These are phyloP conservation scores for Trypanosoma avium DNA, from an alignment of 208 protist genomes.

Conservation along the genomic window DNA sequence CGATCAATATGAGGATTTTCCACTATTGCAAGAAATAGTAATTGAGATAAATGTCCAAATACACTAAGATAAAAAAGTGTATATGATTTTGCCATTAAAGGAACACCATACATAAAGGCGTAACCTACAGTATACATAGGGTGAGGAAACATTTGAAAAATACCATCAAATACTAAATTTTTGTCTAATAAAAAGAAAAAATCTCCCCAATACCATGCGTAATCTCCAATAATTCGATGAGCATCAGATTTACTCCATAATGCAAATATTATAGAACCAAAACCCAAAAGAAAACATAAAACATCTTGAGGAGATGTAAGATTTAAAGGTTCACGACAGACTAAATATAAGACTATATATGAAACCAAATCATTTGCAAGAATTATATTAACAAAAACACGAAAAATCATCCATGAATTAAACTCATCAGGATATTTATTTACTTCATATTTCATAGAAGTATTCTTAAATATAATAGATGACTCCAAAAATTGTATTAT, in stretches of 20 bases:
- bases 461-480: slow-evolving; percentile 47
- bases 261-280: slow-evolving; percentile 77
- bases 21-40: slow-evolving; percentile 91
- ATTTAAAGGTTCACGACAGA: slow-evolving; percentile 57
- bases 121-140: slow-evolving; percentile 96
- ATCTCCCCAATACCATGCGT: slow-evolving; percentile 97
- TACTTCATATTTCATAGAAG: slow-evolving; percentile 46
- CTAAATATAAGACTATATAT: slow-evolving; percentile 73
- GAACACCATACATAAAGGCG: slow-evolving; percentile 92
- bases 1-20: slow-evolving; percentile 93
- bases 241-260: slow-evolving; percentile 94
- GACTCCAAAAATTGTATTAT: slow-evolving; percentile 41
- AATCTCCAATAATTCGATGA: slow-evolving; percentile 95
- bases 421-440: slow-evolving; percentile 79
- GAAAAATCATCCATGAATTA: slow-evolving; percentile 95
- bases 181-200: slow-evolving; percentile 96
- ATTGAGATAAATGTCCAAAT: slow-evolving; percentile 91
- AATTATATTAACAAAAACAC: slow-evolving; percentile 92
- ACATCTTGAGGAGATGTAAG: slow-evolving; percentile 44
- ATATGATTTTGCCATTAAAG: slow-evolving; percentile 90
- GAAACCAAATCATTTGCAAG: slow-evolving; percentile 89
- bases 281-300: slow-evolving; percentile 68
- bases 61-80: slow-evolving; percentile 92
- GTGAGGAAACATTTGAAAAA: slow-evolving; percentile 95
- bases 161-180: slow-evolving; percentile 93